Base-by-base conservation (phyloP, 306 rosid genomes). In the Vigna radiata region DNA sequence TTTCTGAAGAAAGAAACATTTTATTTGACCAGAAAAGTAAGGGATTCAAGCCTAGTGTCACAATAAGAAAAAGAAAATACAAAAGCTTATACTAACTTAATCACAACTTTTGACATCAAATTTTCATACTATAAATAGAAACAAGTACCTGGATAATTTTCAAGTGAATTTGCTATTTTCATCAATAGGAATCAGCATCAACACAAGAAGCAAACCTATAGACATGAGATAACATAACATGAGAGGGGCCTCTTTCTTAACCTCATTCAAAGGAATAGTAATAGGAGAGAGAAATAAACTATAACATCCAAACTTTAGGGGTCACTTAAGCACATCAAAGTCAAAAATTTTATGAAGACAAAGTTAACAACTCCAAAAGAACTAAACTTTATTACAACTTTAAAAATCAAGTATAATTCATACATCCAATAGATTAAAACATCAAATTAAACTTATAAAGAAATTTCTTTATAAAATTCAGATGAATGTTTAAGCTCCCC, bases 111-210 rank as follows among this genome's bases (percentile, higher is more conserved):
- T 12, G n/a, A 56, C 5, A 11, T 23, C n/a, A 23, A 56, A 1
- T 56, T 12, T 25, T 13, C 17, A 3, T 25, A 5, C 0, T 13
- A 7, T 23, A 5, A 8, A 10, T 9, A 2, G 11, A 78, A 76
- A 48, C 47, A 44, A 12, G 50, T 73, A 91, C 97, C 92, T 86
- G 17, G 92, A 52, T 77, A 94, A 75, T 73, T 72, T 82, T 70
- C 80, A 77, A 46, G 97, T 97, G 4, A 78, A 21, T 47, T 74
- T 81, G 85, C 91, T 82, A 29, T 87, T 73, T 43, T 92, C 89
- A 64, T 89, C 84, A 10, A 90, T 66, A 12, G 99, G 97, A 81
- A 87, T 72, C 59, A 89, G 61, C 84, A 90, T 81, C 33, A 90
- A 60, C 62, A 92, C 37, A 1, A 86, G 61, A 17, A 95, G 92